phyloP scores from a whole-genome alignment of 805 yeast species.

The Pichia scutulata region DNA sequence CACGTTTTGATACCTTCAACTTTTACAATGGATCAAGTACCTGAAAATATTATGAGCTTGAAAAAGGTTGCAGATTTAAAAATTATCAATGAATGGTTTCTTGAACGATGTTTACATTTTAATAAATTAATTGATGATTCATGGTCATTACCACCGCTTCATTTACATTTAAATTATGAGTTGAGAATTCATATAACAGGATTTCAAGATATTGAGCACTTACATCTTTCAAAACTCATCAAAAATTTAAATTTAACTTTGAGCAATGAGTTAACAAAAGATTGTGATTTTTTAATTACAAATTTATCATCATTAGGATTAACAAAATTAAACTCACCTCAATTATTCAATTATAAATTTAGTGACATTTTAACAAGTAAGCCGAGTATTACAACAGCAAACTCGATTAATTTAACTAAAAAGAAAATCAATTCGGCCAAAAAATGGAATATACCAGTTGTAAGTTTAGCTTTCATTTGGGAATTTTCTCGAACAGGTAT shows the following conservation, averaged over 20 bases:
- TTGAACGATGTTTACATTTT: slow-evolving; percentile 25
- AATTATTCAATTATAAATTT: slow-evolving; percentile 31
- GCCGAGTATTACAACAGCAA: slow-evolving; percentile 18
- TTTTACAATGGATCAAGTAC: slow-evolving; percentile 12
- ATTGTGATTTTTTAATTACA: slow-evolving; percentile 50
- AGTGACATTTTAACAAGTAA: slow-evolving; percentile 23
- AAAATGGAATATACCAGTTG: slow-evolving; percentile 50
- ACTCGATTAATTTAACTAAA: slow-evolving; percentile 30
- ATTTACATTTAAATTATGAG: slow-evolving; percentile 19
- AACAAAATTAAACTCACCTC: slow-evolving; percentile 33
- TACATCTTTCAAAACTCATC: slow-evolving; percentile 46
- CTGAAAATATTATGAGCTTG: slow-evolving; percentile 11
- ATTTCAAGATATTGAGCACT: slow-evolving; percentile 23
- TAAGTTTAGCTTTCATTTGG: slow-evolving; percentile 48
- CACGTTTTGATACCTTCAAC: slow-evolving; percentile 24
- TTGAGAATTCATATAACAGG: slow-evolving; percentile 30
- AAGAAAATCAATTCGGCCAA: slow-evolving; percentile 54
- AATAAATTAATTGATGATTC: slow-evolving; percentile 15
- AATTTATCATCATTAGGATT: slow-evolving; percentile 42
- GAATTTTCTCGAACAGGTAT: slow-evolving; percentile 35
- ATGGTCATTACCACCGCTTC: slow-evolving; percentile 24
- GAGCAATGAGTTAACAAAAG: slow-evolving; percentile 39
- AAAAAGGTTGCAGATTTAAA: slow-evolving; percentile 19
- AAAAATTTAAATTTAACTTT: slow-evolving; percentile 43
- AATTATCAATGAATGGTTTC: slow-evolving; percentile 28